These are phyloP conservation scores for Trichoderma brevicompactum DNA, from an alignment of 2,329 filamentous ascomycete genomes.

Conservation along the genomic window DNA sequence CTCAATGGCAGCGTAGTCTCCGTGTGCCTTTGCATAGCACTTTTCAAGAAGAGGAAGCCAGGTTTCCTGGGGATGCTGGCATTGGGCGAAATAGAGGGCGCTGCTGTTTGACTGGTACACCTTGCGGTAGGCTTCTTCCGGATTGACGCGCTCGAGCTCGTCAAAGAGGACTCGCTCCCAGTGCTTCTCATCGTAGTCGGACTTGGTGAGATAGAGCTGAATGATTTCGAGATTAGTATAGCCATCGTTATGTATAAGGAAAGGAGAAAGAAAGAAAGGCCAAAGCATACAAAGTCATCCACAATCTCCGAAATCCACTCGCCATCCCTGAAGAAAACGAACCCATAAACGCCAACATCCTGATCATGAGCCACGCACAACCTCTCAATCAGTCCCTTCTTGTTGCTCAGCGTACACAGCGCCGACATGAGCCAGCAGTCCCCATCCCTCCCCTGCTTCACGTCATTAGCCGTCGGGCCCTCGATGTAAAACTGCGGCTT, in stretches of 20 bases:
- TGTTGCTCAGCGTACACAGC: constrained; percentile 75
- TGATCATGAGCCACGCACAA: constrained; percentile 76
- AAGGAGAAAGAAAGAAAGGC: neutral
- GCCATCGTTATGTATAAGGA: neutral
- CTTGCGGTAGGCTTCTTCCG: constrained; percentile 65
- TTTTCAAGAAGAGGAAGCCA: constrained; percentile 82
- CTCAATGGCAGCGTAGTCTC: constrained; percentile 75
- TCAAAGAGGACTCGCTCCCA: constrained; percentile 51
- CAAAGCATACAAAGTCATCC: constrained; percentile 54
- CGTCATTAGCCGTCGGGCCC: constrained; percentile 75
- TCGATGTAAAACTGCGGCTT: constrained; percentile 77
- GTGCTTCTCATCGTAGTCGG: constrained; percentile 64
- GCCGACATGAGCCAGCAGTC: constrained; percentile 89
- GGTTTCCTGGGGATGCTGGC: constrained; percentile 74
- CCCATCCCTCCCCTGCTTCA: constrained; percentile 76
- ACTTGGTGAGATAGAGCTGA: constrained; percentile 58
- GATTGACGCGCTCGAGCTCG: constrained; percentile 53
- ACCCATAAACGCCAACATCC: constrained; percentile 79
- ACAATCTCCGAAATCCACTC: constrained; percentile 69
- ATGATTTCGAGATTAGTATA: neutral
- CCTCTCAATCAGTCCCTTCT: constrained; percentile 70
- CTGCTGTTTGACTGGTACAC: constrained; percentile 75
- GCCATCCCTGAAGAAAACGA: constrained; percentile 81
- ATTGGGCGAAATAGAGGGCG: constrained; percentile 77
- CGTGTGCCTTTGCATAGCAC: constrained; percentile 79